Percentiles rank a stretch among this genome's conserved stretches.
Conservation (phyloP, 1,284 basidiomycete genomes). For the Wolfiporia cocos region DNA sequence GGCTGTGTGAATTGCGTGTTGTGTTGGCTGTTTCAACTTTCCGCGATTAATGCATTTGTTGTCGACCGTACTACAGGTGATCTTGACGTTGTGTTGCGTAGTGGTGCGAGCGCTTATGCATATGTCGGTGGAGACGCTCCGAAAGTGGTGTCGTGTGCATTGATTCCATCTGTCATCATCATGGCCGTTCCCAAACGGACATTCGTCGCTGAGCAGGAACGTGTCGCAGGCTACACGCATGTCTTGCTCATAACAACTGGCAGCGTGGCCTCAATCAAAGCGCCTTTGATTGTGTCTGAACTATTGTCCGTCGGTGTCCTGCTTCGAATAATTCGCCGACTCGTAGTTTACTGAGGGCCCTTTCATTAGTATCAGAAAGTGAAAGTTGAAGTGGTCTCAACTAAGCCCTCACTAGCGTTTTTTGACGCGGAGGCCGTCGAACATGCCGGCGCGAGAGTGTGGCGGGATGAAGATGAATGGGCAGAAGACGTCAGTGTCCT, state of each 20-base stretch:
- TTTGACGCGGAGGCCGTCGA: slow-evolving; percentile 56
- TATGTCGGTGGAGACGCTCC: too few species aligned
- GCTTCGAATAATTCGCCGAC: not conserved
- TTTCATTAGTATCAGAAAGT: slow-evolving; percentile 58
- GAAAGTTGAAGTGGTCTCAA: slow-evolving; percentile 82
- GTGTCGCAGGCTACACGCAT: slow-evolving; percentile 43
- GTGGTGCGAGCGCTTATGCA: too few species aligned
- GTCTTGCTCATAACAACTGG: slow-evolving; percentile 86
- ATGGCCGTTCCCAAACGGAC: not conserved
- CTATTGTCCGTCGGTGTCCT: slow-evolving; percentile 58
- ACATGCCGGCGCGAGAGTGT: slow-evolving; percentile 58
- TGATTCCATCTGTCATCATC: not conserved
- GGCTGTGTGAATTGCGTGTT: too few species aligned
- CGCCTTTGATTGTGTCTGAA: slow-evolving; percentile 81
- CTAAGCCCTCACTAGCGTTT: slow-evolving; percentile 75
- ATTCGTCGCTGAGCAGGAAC: slow-evolving; percentile 23
- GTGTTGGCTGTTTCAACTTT: too few species aligned
- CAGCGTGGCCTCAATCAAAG: slow-evolving; percentile 92
- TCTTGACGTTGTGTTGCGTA: too few species aligned
- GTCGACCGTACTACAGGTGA: too few species aligned
- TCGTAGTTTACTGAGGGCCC: not conserved
- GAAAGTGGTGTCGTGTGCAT: too few species aligned
- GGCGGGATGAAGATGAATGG: slow-evolving; percentile 95
- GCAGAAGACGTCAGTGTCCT: slow-evolving; percentile 34
- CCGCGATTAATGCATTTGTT: too few species aligned